Evolutionary conservation across 768 basidiomycete genomes (phyloP), one percentile per base, ranked within the genome.

Genomic region (Gautieria morchelliformis): DNA sequence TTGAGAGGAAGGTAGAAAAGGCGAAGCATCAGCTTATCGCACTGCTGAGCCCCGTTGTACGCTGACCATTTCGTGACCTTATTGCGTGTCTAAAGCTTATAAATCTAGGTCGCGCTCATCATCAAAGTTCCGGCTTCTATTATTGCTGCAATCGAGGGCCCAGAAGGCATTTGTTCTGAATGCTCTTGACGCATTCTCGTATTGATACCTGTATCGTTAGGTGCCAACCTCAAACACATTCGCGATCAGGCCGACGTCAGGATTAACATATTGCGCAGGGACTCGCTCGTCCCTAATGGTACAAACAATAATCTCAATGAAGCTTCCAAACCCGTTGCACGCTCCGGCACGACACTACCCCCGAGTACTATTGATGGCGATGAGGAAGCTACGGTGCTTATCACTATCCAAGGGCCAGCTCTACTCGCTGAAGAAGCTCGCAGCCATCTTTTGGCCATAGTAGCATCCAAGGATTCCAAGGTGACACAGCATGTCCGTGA

Each of bases 241-340:
- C 91, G 92, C 53, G 95, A 98, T 65, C 84, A 91, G 66, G 95
- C 93, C 47, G 80, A 79, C 62, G 88, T 89, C 60, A 83, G 74
- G 65, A 82, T 99, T 56, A 92, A 98, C 66, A 93, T 99, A 62
- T 96, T 96, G 58, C 89, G 84, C 63, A 85, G 81, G 66, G 92
- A 91, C 52, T 66, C 76, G 45, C 65, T 79, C 57, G 60, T 71
- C 24, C 60, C 71, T 59, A 63, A 72, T 59, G 74, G 70, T 41
- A 75, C 76, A 40, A 84, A 82, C 60, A 82, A 81, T 63, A 75
- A 76, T 57, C 68, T 70, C 17, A 79, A 78, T 65, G 81, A 77
- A 44, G 62, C 69, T 27, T 64, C 67, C 2, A 55, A 65, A 41
- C 60, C 67, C 53, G 62, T 62, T 58, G 15, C 53, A 10, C 53